Conservation (phyloP, 2,329 filamentous ascomycete species). For the Seiridium cupressi region DNA sequence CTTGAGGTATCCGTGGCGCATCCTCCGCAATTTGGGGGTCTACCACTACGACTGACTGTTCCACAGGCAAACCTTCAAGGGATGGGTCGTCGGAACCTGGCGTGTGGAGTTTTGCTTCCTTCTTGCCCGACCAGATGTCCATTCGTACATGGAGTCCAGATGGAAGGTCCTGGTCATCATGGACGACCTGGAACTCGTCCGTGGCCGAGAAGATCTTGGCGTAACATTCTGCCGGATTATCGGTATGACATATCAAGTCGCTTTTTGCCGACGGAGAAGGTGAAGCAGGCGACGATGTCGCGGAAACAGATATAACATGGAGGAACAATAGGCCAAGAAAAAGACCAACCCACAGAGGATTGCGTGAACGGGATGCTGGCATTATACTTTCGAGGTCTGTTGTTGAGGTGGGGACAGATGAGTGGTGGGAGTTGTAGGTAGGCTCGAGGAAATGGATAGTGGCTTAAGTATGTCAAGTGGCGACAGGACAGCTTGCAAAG, state of each 20-base stretch:
- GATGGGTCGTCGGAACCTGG: slow-evolving; percentile 48
- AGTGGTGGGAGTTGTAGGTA: not conserved
- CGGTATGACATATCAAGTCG: slow-evolving; percentile 65
- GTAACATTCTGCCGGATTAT: slow-evolving; percentile 62
- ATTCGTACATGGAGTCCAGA: slow-evolving; percentile 65
- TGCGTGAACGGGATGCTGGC: slow-evolving; percentile 13
- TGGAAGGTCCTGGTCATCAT: slow-evolving; percentile 64
- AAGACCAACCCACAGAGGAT: slow-evolving; percentile 12
- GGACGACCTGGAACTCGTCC: slow-evolving; percentile 61
- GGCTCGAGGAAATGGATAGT: not conserved
- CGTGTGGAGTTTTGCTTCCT: slow-evolving; percentile 66
- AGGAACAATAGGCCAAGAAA: slow-evolving; percentile 15
- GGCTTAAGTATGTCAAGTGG: slow-evolving; percentile 7
- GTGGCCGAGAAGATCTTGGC: slow-evolving; percentile 63
- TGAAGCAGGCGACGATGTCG: slow-evolving; percentile 28
- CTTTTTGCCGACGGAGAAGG: slow-evolving; percentile 36
- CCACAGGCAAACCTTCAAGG: slow-evolving; percentile 49
- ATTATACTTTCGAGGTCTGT: slow-evolving; percentile 12
- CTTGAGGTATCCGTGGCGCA: slow-evolving; percentile 37
- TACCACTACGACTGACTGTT: slow-evolving; percentile 53
- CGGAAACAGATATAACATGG: slow-evolving; percentile 15
- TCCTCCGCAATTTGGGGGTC: slow-evolving; percentile 40
- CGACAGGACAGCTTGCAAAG: slow-evolving; percentile 13
- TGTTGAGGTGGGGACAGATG: not conserved
- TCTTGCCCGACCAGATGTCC: slow-evolving; percentile 61